Conservation (phyloP, 1,139 yeast genomes). For the Candida tropicalis region DNA sequence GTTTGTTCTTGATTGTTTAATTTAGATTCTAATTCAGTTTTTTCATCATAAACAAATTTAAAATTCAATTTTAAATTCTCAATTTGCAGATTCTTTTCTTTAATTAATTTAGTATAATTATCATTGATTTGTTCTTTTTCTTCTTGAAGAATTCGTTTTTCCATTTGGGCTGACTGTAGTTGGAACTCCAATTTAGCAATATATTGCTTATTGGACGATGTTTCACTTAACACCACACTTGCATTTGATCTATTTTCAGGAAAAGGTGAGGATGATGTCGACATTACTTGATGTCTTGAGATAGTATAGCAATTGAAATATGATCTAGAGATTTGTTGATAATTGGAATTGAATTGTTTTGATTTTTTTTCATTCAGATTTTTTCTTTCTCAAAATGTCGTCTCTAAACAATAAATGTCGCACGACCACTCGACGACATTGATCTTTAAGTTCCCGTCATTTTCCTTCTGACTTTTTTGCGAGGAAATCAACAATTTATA, state of each 20-base stretch:
- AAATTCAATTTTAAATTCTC: constrained; percentile 53
- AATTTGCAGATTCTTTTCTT: constrained; percentile 34
- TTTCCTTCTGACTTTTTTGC: too few species aligned
- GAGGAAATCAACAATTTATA: too few species aligned
- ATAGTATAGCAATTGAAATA: too few species aligned
- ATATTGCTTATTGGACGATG: constrained; percentile 13
- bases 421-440: too few species aligned
- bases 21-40: constrained; percentile 57
- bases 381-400: too few species aligned
- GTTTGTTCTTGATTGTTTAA: constrained; percentile 50
- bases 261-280: constrained; percentile 21
- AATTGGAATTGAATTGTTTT: not conserved
- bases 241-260: constrained; percentile 17
- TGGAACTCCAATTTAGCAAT: constrained; percentile 35
- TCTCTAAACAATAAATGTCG: too few species aligned
- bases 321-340: too few species aligned
- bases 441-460: too few species aligned
- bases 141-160: constrained; percentile 37
- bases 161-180: constrained; percentile 32
- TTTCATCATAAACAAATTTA: constrained; percentile 57
- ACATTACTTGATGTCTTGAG: constrained; percentile 6
- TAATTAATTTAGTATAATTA: constrained; percentile 32
- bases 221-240: not conserved
- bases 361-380: not conserved
- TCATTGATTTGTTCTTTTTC: constrained; percentile 30